Evolutionary conservation across 129 eudicot genomes (phyloP).

Genomic region (Ambrosia trifida): DNA sequence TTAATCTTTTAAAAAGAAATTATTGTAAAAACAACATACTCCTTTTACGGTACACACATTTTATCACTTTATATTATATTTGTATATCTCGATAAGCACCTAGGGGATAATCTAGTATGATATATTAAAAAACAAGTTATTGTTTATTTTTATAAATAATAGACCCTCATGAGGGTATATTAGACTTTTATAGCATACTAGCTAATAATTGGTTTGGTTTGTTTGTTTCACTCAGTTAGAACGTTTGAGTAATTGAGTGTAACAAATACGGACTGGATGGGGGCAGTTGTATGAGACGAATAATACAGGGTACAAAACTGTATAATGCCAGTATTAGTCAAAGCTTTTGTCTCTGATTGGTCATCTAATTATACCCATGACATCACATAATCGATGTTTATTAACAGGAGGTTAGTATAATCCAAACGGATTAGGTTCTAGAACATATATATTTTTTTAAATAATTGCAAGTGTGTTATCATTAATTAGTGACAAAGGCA

Average conservation of each 20-base stretch:
- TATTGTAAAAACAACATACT: too few relatives aligned
- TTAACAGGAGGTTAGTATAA: neutral
- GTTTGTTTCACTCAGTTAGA: neutral
- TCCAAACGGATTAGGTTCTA: neutral
- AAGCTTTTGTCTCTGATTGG: constrained; percentile 8
- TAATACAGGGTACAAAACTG: neutral
- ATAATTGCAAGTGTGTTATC: neutral
- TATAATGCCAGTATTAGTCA: neutral
- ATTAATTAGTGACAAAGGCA: too few relatives aligned
- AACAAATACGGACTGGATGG: neutral
- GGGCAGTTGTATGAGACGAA: neutral
- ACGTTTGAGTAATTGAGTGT: too few relatives aligned
- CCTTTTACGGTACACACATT: too few relatives aligned
- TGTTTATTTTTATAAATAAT: neutral
- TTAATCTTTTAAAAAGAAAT: too few relatives aligned
- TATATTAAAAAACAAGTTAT: too few relatives aligned
- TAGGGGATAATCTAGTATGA: too few relatives aligned
- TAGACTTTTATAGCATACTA: neutral
- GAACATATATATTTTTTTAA: neutral
- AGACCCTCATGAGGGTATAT: neutral
- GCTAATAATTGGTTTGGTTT: neutral
- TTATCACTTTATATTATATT: too few relatives aligned
- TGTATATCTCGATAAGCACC: too few relatives aligned
- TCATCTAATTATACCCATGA: constrained; percentile 7
- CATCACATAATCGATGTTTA: neutral